Evolutionary conservation across 139 green algal species (phyloP).

Genomic region (Mesostigma viride): DNA sequence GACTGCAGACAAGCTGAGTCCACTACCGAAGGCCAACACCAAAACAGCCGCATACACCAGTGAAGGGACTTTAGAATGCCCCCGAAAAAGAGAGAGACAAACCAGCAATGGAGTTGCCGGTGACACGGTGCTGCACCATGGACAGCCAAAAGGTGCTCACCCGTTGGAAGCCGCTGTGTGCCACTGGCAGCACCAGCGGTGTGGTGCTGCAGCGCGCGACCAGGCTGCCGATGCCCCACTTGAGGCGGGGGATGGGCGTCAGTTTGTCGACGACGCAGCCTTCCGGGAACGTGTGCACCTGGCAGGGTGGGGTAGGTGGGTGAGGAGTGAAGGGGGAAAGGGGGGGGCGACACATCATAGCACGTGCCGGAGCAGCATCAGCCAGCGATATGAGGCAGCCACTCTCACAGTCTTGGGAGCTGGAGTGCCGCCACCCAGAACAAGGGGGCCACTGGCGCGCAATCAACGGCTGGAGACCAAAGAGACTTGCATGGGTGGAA

Average conservation of each 20-base stretch:
- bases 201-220: constrained; percentile 3
- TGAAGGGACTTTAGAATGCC: neutral
- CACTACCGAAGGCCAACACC: too few species aligned
- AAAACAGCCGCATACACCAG: neutral
- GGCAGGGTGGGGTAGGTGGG: too few species aligned
- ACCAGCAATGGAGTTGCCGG: neutral
- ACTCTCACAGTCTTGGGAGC: neutral
- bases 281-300: constrained; percentile 29
- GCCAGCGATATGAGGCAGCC: neutral
- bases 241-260: constrained; percentile 8
- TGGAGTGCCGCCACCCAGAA: neutral
- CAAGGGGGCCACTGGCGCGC: neutral
- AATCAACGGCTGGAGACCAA: too few species aligned
- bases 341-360: too few species aligned
- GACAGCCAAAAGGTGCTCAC: neutral
- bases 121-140: neutral
- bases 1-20: neutral
- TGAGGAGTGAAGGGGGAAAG: too few species aligned
- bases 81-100: neutral
- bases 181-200: constrained; percentile 5
- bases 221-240: constrained; percentile 14
- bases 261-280: constrained; percentile 6
- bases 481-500: too few species aligned
- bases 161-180: constrained; percentile 20
- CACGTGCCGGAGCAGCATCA: neutral